phyloP scores from a whole-genome alignment of 2,329 filamentous ascomycete species.

The Fusarium chaquense region DNA sequence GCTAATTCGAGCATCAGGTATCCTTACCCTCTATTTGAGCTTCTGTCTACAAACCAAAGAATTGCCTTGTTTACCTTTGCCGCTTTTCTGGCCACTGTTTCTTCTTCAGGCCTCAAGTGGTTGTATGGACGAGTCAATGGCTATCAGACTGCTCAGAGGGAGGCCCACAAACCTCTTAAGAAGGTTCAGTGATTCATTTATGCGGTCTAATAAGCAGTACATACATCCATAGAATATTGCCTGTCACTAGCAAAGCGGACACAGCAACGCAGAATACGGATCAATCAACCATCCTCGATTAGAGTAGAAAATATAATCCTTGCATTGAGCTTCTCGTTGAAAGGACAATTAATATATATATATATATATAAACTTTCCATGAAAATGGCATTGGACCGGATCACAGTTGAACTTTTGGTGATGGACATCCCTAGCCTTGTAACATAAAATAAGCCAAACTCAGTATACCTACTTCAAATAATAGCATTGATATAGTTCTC shows the following conservation, averaged over 20 bases:
- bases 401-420: not conserved
- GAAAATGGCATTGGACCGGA: not conserved
- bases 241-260: not conserved
- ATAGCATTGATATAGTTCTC: not conserved
- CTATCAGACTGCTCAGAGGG: constrained; percentile 52
- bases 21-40: constrained; percentile 85
- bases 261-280: not conserved
- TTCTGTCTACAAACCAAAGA: constrained; percentile 74
- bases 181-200: constrained; percentile 46
- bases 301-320: not conserved
- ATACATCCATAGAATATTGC: too few species aligned
- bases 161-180: constrained; percentile 50
- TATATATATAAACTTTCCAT: not conserved
- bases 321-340: not conserved
- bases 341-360: not conserved
- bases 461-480: not conserved
- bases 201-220: not conserved
- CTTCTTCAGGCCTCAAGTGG: constrained; percentile 76
- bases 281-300: not conserved
- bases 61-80: constrained; percentile 76
- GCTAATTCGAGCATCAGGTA: constrained; percentile 65
- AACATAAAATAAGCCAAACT: not conserved
- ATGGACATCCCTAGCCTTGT: not conserved
- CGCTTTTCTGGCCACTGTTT: constrained; percentile 77
- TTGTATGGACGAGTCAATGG: constrained; percentile 77